Evolutionary conservation across 495 filamentous ascomycete genomes (phyloP), one percentile per base, ranked within the genome.

Genomic region (Recurvomyces mirabilis): DNA sequence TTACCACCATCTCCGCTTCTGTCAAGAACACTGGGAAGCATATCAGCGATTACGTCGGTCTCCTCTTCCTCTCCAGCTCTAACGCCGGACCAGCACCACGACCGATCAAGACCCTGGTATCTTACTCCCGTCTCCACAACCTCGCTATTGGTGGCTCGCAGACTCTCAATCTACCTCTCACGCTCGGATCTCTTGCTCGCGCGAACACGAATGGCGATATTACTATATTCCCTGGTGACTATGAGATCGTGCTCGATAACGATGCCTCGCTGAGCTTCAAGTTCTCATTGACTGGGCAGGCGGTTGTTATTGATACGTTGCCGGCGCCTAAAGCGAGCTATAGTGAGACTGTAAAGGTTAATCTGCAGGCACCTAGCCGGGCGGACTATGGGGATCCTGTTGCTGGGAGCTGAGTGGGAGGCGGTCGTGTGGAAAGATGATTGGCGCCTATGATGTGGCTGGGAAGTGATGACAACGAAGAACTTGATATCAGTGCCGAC

Each of bases 141-240:
- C 47, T 84, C 37, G 36, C 61, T 21, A 57, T 68, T 0, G 68
- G 66, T 0, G 38, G 55, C 5, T 58, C 59, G 0, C 46, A 49
- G 35, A 62, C 49, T 0, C 63, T 68, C 14, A 52, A 39, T 4
- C 53, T 85, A 26, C 61, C 63, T 0, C 54, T 81, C 38, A 75
- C 66, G 13, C 52, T 82, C 21, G 80, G 73, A 6, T 68, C 65
- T 28, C 48, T 84, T 15, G 73, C 77, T 1, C 63, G 79, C 6
- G 67, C 68, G 0, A 72, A 82, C 48, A 66, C 65, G 25, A 53
- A 47, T 4, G 81, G 81, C 1, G 72, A 81, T 52, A 66, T 65
- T 14, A 62, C 79, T 14, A 41, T 85, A 22, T 84, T 78, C 53
- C 79, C 81, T 1, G 81, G 81, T 0, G 64, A 58, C 0, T 84